phyloP scores from a whole-genome alignment of 1,284 basidiomycete genomes.

The Stygiomarasmius scandens region DNA sequence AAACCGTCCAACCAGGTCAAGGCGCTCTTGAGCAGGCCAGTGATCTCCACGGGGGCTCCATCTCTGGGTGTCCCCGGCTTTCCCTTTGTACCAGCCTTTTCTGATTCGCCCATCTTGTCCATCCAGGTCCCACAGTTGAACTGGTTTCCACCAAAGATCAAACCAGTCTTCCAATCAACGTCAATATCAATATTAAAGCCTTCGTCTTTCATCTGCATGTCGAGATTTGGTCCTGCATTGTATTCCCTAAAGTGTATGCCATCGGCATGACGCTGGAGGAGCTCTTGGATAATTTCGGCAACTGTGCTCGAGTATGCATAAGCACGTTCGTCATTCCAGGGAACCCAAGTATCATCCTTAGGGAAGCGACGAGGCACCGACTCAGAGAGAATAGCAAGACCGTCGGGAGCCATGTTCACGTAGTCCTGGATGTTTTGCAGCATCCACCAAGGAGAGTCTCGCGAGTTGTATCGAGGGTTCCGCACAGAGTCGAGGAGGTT shows the following conservation, averaged over 20 bases:
- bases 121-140: conserved; percentile 93
- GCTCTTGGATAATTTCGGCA: conserved; percentile 95
- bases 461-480: conserved; percentile 87
- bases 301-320: conserved; percentile 82
- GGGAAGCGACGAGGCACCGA: conserved; percentile 91
- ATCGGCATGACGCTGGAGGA: conserved; percentile 89
- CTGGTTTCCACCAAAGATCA: conserved; percentile 87
- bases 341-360: conserved; percentile 89
- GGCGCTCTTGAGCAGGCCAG: conserved; percentile 90
- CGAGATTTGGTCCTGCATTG: conserved; percentile 94
- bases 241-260: conserved; percentile 96
- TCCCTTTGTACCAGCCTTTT: conserved; percentile 92
- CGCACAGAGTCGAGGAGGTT: conserved; percentile 89
- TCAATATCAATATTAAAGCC: conserved; percentile 94
- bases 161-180: conserved; percentile 93
- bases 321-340: conserved; percentile 87
- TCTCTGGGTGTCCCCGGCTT: conserved; percentile 93
- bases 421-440: conserved; percentile 98
- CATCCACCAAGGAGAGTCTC: conserved; percentile 98
- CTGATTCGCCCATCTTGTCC: conserved; percentile 96
- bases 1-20: conserved; percentile 85
- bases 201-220: conserved; percentile 91
- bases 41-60: conserved; percentile 95
- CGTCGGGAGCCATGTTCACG: conserved; percentile 81
- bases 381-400: conserved; percentile 80